Evolutionary conservation across 2,329 filamentous ascomycete species (phyloP).

Genomic region (Colletotrichum cordylinicola): DNA sequence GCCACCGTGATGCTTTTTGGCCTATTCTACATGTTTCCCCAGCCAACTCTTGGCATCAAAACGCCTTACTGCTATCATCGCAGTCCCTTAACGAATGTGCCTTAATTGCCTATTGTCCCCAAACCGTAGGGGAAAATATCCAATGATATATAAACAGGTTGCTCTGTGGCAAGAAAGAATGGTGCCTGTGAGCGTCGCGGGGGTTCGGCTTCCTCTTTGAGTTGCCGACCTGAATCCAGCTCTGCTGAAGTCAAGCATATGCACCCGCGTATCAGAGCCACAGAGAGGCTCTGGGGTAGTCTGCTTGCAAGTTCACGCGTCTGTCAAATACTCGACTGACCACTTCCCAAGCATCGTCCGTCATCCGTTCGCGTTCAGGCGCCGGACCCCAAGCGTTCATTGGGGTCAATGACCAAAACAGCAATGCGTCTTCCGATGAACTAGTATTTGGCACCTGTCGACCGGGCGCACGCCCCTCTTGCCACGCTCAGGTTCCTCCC

Average conservation of each 20-base stretch:
- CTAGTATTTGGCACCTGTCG: background rate
- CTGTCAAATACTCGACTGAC: background rate
- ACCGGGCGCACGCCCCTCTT: background rate
- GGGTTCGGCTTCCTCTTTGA: background rate
- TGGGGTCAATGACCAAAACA: background rate
- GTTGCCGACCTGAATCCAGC: background rate
- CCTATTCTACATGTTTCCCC: constrained; percentile 15
- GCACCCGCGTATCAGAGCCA: background rate
- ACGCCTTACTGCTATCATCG: background rate
- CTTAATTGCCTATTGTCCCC: background rate
- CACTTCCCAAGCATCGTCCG: constrained; percentile 11
- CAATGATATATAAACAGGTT: background rate
- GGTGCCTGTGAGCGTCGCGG: background rate
- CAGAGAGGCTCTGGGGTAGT: background rate
- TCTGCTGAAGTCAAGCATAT: background rate
- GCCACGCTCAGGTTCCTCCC: constrained; percentile 11
- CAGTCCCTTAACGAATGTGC: constrained; percentile 7
- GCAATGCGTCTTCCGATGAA: background rate
- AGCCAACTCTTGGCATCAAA: constrained; percentile 1
- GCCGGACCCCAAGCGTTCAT: background rate
- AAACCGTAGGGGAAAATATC: background rate
- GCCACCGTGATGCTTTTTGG: constrained; percentile 18
- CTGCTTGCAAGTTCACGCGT: constrained; percentile 9
- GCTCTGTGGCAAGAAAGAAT: background rate
- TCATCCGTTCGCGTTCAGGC: background rate